Conservation (phyloP, 805 yeast species). For the Wickerhamiella siamensis region DNA sequence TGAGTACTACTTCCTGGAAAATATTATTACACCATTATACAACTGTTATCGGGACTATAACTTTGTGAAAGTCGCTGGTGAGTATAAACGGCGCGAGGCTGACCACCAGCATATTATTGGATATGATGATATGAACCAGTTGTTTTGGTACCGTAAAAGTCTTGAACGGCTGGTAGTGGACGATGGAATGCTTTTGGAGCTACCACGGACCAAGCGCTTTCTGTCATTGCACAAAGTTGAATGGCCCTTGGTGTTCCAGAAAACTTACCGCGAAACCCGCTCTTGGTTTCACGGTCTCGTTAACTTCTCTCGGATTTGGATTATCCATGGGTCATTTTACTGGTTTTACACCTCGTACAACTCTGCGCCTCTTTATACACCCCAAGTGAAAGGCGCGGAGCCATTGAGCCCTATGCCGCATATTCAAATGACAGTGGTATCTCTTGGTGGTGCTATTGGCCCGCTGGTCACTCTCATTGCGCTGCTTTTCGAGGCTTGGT, state of each 20-base stretch:
- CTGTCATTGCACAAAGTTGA: conserved; percentile 36
- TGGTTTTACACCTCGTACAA: conserved; percentile 67
- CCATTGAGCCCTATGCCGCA: conserved; percentile 39
- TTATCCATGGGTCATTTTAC: conserved; percentile 55
- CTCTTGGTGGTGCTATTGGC: conserved; percentile 55
- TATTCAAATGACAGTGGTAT: conserved; percentile 40
- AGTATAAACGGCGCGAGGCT: conserved; percentile 35
- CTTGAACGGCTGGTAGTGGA: conserved; percentile 39
- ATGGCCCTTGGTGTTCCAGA: conserved; percentile 57
- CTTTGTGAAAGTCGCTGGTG: conserved; percentile 30
- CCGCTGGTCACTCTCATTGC: conserved; percentile 43
- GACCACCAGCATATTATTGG: conserved; percentile 66
- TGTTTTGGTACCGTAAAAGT: conserved; percentile 71
- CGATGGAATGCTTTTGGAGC: conserved; percentile 38
- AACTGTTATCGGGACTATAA: conserved; percentile 42
- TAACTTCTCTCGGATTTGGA: conserved; percentile 70
- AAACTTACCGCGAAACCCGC: conserved; percentile 62
- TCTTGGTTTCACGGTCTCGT: conserved; percentile 62
- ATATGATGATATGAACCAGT: conserved; percentile 79
- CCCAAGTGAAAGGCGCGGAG: conserved; percentile 33
- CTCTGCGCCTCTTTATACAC: conserved; percentile 52
- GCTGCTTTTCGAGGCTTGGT: conserved; percentile 39
- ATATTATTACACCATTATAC: conserved; percentile 62
- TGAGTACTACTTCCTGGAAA: conserved; percentile 32
- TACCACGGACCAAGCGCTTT: conserved; percentile 44